Evolutionary conservation across 306 rosid genomes (phyloP), one percentile per base, ranked within the genome.

Genomic region (Corylus heterophylla): DNA sequence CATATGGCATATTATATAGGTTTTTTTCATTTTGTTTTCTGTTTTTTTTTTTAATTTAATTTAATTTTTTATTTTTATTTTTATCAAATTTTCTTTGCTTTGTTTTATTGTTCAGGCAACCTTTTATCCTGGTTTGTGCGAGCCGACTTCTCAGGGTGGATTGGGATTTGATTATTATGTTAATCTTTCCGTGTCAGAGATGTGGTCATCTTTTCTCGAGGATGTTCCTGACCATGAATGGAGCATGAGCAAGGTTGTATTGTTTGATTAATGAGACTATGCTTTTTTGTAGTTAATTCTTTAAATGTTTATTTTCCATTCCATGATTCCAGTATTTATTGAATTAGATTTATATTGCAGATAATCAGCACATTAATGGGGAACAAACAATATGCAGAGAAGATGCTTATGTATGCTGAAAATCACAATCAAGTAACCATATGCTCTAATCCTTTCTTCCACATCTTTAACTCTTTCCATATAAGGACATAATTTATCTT

Each of bases 71-170:
- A 22, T 22, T 22, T 22, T 22, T 22, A 0, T 5, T 48, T 63
- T 20, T 31, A 76, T 62, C 47, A 31, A 20, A 6, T 80, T 54
- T 47, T 22, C 54, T 29, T 29, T 8, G 18, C 27, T 76, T 81
- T 70, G 25, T 25, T 69, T 82, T 74, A 16, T 80, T 80, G 51
- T 82, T 80, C 89, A 95, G 98, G 95, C 96, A 80, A 91, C 97
- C 47, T 90, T 83, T 89, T 92, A 91, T 80, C 98, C 98, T 44
- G 98, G 98, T 71, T 75, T 92, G 64, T 92, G 98, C 78, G 97
- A 95, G 82, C 94, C 97, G 73, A 88, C 87, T 86, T 90, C 97
- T 74, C 98, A 95, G 89, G 98, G 98, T 75, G 98, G 98, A 78
- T 75, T 95, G 74, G 97, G 98, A 83, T 95, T 95, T 92, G 97